Base-by-base conservation (phyloP, 2,329 filamentous ascomycete genomes). In the Hymenoscyphus fraxineus region DNA sequence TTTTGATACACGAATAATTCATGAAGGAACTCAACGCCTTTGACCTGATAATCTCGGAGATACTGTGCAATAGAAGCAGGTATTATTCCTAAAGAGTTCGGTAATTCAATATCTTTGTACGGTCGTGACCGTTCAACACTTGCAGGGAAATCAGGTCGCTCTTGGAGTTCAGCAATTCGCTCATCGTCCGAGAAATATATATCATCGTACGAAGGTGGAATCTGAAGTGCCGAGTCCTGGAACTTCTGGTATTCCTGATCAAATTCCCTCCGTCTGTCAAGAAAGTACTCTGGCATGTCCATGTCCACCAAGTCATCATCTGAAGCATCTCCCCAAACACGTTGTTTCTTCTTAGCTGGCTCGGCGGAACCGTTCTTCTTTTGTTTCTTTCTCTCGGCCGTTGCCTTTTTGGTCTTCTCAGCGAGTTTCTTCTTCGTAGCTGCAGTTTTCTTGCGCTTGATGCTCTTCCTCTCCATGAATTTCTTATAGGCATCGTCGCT, bases 41-140 rank as follows among this genome's bases (percentile, higher is more conserved):
- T 85, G 1, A 98, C 82, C 76, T 99, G 95, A 72, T 99, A 99
- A 68, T 93, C 91, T 65, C 95, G 87, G 59, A 99, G 80, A 78
- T 95, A 97, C 74, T 95, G 93, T 0, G 94, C 93, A 62, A 98
- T 92, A 0, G 92, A 86, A 0, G 91, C 93, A 0, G 95, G 95
- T 47, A 99, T 93, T 3, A 93, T 74, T 0, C 93, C 94, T 0
- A 86, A 84, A 0, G 93, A 96, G 69, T 88, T 87, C 15, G 85
- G 83, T 31, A 98, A 81, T 57, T 85, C 80, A 58, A 97, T 88
- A 68, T 96, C 91, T 71, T 88, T 81, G 76, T 95, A 93, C 0
- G 82, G 80, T 15, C 88, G 83, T 40, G 85, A 89, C 0, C 91
- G 88, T 60, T 85, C 87, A 61, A 90, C 78, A 2, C 81, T 78